These are phyloP conservation scores for Rubia yunnanensis DNA, from an alignment of 257 asterid species.

Conservation along the genomic window DNA sequence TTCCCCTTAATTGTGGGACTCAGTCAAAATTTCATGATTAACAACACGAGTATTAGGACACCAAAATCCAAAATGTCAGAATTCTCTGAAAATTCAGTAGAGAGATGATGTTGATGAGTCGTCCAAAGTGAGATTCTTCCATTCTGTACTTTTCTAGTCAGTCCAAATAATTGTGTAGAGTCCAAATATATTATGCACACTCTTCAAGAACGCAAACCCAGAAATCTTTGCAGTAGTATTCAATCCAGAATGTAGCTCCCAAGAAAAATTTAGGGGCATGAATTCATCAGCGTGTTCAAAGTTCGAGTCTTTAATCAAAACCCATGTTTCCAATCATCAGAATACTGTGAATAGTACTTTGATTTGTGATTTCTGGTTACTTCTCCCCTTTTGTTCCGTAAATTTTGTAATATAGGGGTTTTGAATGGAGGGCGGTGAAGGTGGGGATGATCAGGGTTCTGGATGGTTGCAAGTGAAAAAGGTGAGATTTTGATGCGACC, in stretches of 20 bases:
- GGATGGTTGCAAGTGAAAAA: conserved; percentile 99
- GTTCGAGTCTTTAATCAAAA: conserved; percentile 2
- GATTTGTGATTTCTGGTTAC: background rate
- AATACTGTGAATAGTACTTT: background rate
- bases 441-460: conserved; percentile 78
- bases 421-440: conserved; percentile 57
- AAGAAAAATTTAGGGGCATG: conserved; percentile 1
- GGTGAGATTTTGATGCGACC: conserved; percentile 34
- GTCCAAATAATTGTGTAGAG: conserved; percentile 7
- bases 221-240: background rate
- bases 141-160: background rate
- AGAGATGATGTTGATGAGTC: conserved; percentile 4
- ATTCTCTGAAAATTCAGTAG: background rate
- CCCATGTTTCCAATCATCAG: background rate
- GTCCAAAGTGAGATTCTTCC: background rate
- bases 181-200: background rate
- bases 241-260: background rate
- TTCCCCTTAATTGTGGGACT: background rate
- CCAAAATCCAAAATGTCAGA: conserved; percentile 11
- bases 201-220: background rate
- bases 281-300: background rate
- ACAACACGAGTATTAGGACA: background rate
- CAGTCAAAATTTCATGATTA: background rate
- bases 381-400: background rate
- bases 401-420: conserved; percentile 22